These are phyloP conservation scores for Spathaspora sp. DNA, from an alignment of 805 yeast species.

Conservation along the genomic window DNA sequence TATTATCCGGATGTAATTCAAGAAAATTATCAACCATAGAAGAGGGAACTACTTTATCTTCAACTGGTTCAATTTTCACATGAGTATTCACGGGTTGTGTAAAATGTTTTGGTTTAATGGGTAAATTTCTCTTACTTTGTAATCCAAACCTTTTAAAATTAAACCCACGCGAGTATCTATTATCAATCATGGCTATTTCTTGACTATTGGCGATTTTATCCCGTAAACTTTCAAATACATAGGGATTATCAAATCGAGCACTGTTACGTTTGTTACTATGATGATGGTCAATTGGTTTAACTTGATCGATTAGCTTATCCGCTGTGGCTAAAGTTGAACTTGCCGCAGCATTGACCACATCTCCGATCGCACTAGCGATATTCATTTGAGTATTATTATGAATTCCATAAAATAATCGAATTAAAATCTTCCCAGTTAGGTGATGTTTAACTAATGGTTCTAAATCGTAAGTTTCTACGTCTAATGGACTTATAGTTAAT, in stretches of 20 bases:
- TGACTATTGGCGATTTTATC: slow-evolving; percentile 25
- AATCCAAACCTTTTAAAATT: slow-evolving; percentile 33
- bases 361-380: neutral
- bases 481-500: slow-evolving; percentile 30
- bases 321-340: neutral
- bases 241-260: slow-evolving; percentile 7
- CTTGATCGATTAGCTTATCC: neutral
- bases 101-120: neutral
- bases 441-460: slow-evolving; percentile 28
- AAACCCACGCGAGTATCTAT: slow-evolving; percentile 28
- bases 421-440: slow-evolving; percentile 30
- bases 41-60: slow-evolving; percentile 1
- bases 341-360: neutral
- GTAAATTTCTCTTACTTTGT: slow-evolving; percentile 16
- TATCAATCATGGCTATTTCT: slow-evolving; percentile 7
- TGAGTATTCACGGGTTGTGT: too few relatives aligned
- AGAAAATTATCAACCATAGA: slow-evolving; percentile 17
- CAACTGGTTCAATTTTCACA: neutral
- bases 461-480: slow-evolving; percentile 39
- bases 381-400: neutral
- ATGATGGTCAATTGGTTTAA: slow-evolving; percentile 1
- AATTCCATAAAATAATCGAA: slow-evolving; percentile 20
- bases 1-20: slow-evolving; percentile 11
- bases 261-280: slow-evolving; percentile 7
- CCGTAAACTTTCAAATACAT: slow-evolving; percentile 30